Base-by-base conservation (phyloP, 2,329 filamentous ascomycete genomes). In the Aspergillus alliaceus region DNA sequence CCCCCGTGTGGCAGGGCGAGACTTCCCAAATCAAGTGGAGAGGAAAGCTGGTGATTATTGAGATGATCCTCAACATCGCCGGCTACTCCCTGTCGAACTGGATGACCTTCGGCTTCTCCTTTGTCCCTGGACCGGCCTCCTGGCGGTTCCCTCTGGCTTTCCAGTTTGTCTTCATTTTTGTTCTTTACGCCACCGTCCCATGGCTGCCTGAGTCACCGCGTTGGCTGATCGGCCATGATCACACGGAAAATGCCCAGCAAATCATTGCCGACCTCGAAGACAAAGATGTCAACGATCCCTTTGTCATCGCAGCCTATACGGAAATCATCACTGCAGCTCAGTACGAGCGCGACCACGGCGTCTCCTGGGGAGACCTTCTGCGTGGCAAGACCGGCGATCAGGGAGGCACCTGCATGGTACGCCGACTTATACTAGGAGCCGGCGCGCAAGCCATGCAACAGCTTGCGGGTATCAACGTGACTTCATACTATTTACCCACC, bases 311-410 rank as follows among this genome's bases (percentile, higher is more conserved):
- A 2, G 74, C 76, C 57, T 66, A 75, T 35, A 72, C 70, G 27
- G 73, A 80, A 52, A 82, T 82, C 57, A 73, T 76, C 53, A 80
- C 75, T 66, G 75, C 77, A 6, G 77, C 79, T 4, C 69, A 80
- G 29, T 82, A 81, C 59, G 81, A 83, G 52, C 70, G 73, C 1
- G 75, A 80, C 40, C 77, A 84, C 59, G 71, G 77, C 3, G 74
- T 84, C 5, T 73, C 75, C 9, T 84, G 82, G 75, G 68, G 72
- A 6, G 77, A 84, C 49, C 72, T 84, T 1, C 66, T 84, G 1
- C 74, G 77, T 5, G 80, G 82, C 15, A 76, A 59, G 54, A 55
- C 53, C n/a, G 35, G 62, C 35, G 58, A 67, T 51, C 54, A 66
- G 48, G 31, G 59, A 32, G 60, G 60, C 1, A 64, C 72, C 15